Evolutionary conservation across 2,329 filamentous ascomycete genomes (phyloP).

Genomic region (Pseudopyrenochaeta lycopersici): DNA sequence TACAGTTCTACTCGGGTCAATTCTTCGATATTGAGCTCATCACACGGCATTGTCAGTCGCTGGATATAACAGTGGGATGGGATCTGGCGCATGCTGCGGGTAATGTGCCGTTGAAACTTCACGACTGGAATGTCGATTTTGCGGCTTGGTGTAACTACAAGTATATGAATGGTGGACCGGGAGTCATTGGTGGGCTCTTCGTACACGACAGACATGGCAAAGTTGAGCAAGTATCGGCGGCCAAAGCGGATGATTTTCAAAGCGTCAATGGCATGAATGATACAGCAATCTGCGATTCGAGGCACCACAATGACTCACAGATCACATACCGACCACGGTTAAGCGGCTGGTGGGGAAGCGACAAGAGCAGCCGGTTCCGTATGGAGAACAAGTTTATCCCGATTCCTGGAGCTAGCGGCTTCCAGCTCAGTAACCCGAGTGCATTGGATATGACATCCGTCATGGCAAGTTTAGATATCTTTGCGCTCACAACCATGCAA

Average conservation of each 20-base stretch:
- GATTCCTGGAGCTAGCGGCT: constrained; percentile 80
- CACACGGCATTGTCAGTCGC: constrained; percentile 76
- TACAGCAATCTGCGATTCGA: constrained; percentile 36
- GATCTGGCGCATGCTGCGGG: constrained; percentile 88
- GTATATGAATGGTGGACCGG: constrained; percentile 88
- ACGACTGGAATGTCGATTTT: constrained; percentile 92
- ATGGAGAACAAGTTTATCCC: constrained; percentile 86
- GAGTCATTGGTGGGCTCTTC: constrained; percentile 80
- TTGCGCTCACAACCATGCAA: constrained; percentile 74
- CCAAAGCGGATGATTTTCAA: background rate
- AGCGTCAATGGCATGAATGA: constrained; percentile 18
- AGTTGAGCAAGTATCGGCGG: constrained; percentile 50
- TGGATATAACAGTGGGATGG: constrained; percentile 81
- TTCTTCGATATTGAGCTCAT: constrained; percentile 84
- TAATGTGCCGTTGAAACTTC: constrained; percentile 80
- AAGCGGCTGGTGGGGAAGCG: constrained; percentile 86
- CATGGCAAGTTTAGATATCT: constrained; percentile 76
- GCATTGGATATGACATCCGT: constrained; percentile 81
- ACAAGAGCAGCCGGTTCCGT: constrained; percentile 77
- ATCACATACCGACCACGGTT: constrained; percentile 70
- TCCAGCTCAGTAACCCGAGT: constrained; percentile 85
- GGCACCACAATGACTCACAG: constrained; percentile 32
- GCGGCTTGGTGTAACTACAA: constrained; percentile 96
- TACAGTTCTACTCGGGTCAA: constrained; percentile 94
- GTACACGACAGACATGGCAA: constrained; percentile 78